Base-by-base conservation (phyloP, 1,284 basidiomycete species). In the Papiliotrema laurentii region DNA sequence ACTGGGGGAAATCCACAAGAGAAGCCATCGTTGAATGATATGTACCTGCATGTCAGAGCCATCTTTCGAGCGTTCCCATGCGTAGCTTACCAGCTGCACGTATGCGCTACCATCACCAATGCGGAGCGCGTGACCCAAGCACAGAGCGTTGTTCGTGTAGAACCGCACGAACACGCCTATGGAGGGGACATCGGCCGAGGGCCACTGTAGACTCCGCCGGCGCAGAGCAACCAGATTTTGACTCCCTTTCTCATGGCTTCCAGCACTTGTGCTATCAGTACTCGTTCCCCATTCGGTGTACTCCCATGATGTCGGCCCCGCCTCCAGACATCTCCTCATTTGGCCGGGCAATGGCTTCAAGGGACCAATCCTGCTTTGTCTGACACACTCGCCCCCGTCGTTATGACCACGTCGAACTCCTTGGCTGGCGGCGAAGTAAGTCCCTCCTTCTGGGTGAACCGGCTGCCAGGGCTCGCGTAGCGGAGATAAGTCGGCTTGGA, bases 91-190 rank as follows among this genome's bases (percentile, higher is more conserved):
- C 28, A 45, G 30, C 22, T 45, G 43, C 43, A 45, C 35, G 34
- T 35, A 21, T 5, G 31, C 43, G 13, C 16, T 24, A 26, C 43
- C 43, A 21, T 45, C 43, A 24, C 43, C 43, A 19, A 45, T 45
- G 31, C 22, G 22, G 7, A 31, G 43, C 16, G 43, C 24, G 21
- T 45, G 35, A 13, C 43, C 43, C 18, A 45, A 24, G n/a, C 18
- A 5, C 13, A 21, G n/a, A 7, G 43, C 43, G 31, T 45, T 45
- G 30, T 24, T 35, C 18, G 43, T 35, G 43, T 35, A 45, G 5
- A 45, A 31, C 14, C 34, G 30, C 16, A 45, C 43, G 31, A 45
- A 45, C 11, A 45, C 43, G 26, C 43, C 43, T 14, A 31, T n/a
- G n/a, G 43, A 45, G 28, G 43, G 4, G 34, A 34, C 18, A n/a